These are phyloP conservation scores for Curvularia lunata DNA, from an alignment of 2,329 filamentous ascomycete species.

Conservation along the genomic window DNA sequence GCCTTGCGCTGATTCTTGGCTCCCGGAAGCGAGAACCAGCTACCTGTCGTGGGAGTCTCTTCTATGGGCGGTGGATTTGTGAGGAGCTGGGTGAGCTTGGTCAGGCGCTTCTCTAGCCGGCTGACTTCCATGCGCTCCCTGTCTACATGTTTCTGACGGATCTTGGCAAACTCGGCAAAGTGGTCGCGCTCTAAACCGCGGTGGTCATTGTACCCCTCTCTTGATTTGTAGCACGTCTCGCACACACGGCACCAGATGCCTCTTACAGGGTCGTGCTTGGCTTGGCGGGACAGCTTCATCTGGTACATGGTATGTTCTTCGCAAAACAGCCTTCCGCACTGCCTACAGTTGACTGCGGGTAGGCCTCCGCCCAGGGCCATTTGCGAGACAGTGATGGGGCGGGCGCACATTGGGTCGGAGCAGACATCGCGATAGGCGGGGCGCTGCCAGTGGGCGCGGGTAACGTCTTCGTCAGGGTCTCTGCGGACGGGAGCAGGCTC, in stretches of 20 bases:
- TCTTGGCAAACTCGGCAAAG: slow-evolving; percentile 70
- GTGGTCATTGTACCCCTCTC: slow-evolving; percentile 94
- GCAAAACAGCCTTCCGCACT: slow-evolving; percentile 92
- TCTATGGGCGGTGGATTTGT: slow-evolving; percentile 73
- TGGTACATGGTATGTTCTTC: slow-evolving; percentile 99
- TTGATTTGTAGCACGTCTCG: slow-evolving; percentile 98
- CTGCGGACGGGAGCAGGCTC: slow-evolving; percentile 45
- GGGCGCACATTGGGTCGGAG: slow-evolving; percentile 82
- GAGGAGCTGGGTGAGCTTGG: slow-evolving; percentile 84
- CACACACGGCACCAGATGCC: slow-evolving; percentile 95
- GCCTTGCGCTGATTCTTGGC: slow-evolving; percentile 75
- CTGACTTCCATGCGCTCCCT: slow-evolving; percentile 87
- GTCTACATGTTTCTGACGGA: slow-evolving; percentile 80
- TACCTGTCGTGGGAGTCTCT: slow-evolving; percentile 56
- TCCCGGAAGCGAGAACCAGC: slow-evolving; percentile 64
- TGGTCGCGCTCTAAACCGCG: slow-evolving; percentile 74
- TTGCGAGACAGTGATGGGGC: slow-evolving; percentile 39
- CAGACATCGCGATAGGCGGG: slow-evolving; percentile 77
- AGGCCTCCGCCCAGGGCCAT: slow-evolving; percentile 78
- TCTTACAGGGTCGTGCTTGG: slow-evolving; percentile 85
- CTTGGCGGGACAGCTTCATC: slow-evolving; percentile 92
- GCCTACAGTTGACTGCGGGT: slow-evolving; percentile 89
- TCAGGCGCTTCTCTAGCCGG: slow-evolving; percentile 87
- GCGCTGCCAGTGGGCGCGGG: slow-evolving; percentile 86
- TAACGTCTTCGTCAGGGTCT: slow-evolving; percentile 91